Conservation (phyloP, 2,329 filamentous ascomycete species). For the Aspergillus thermomutatus region DNA sequence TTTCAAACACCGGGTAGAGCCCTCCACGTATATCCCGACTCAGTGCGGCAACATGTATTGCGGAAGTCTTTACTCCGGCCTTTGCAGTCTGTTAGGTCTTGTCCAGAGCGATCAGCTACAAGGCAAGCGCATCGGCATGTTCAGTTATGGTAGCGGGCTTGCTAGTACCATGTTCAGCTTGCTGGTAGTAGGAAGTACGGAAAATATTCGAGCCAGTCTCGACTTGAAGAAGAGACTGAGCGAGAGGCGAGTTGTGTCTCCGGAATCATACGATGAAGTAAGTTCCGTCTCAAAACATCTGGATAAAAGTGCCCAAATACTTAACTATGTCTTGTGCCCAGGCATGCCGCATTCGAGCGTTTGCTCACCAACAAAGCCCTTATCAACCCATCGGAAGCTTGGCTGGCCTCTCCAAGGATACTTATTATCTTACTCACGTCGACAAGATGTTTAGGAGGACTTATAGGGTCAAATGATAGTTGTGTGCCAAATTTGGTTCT, state of each 20-base stretch:
- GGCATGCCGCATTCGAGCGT: conserved; percentile 78
- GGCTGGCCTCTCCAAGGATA: conserved; percentile 63
- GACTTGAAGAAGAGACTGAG: conserved; percentile 68
- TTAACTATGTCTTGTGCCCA: conserved; percentile 38
- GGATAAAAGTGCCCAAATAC: no score
- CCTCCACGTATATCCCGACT: conserved; percentile 71
- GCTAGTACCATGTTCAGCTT: conserved; percentile 72
- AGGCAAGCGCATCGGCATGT: conserved; percentile 70
- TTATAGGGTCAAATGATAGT: conserved; percentile 71
- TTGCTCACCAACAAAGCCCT: conserved; percentile 78
- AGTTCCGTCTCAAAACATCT: conserved; percentile 26
- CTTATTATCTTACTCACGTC: conserved; percentile 76
- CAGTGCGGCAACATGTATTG: conserved; percentile 67
- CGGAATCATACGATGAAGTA: conserved; percentile 71
- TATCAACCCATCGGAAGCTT: conserved; percentile 67
- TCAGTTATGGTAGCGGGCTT: conserved; percentile 76
- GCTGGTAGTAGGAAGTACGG: conserved; percentile 67
- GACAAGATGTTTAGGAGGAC: conserved; percentile 83
- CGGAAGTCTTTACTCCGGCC: conserved; percentile 57
- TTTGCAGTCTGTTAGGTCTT: conserved; percentile 60
- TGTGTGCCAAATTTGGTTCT: conserved; percentile 12
- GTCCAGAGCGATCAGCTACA: conserved; percentile 60
- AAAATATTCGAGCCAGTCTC: conserved; percentile 63
- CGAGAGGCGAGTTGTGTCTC: conserved; percentile 62
- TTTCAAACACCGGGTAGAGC: conserved; percentile 73